Conservation (phyloP, 139 green algal species). For the Micractinium conductrix region DNA sequence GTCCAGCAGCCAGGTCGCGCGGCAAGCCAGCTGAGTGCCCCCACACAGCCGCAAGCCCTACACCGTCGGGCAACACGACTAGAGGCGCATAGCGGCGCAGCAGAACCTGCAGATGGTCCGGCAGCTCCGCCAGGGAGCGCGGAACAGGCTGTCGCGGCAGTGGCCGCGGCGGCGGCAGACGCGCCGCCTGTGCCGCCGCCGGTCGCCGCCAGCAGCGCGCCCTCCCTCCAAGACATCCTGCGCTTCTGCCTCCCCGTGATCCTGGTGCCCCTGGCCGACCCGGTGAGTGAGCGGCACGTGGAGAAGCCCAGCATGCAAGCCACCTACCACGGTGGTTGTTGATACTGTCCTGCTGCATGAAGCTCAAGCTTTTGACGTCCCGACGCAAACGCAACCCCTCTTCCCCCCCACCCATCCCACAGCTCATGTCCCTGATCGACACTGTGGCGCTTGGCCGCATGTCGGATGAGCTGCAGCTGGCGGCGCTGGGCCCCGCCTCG, state of each 20-base stretch:
- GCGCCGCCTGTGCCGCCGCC: too few species aligned
- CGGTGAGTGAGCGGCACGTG: conserved; percentile 6
- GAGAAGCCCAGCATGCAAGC: background rate
- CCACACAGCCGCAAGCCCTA: too few species aligned
- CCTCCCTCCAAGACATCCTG: conserved; percentile 33
- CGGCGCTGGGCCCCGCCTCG: conserved; percentile 76
- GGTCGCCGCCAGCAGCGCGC: too few species aligned
- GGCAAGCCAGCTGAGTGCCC: too few species aligned
- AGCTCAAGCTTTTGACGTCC: background rate
- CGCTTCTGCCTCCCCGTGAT: conserved; percentile 58
- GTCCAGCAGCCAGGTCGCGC: too few species aligned
- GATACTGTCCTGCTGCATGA: background rate
- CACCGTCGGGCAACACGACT: too few species aligned
- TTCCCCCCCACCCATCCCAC: background rate
- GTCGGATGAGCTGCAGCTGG: conserved; percentile 52
- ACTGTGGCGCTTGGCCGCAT: conserved; percentile 76
- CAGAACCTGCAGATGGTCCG: too few species aligned
- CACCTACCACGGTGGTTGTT: background rate
- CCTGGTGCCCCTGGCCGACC: conserved; percentile 77
- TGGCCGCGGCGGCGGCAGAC: too few species aligned
- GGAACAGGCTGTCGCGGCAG: too few species aligned
- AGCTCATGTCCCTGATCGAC: conserved; percentile 82
- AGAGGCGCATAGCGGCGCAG: too few species aligned
- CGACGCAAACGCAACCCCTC: too few species aligned
- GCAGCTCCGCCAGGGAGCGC: too few species aligned